Evolutionary conservation across 2,329 filamentous ascomycete species (phyloP), one percentile per base, ranked within the genome.

Genomic region (Exophiala spinifera): DNA sequence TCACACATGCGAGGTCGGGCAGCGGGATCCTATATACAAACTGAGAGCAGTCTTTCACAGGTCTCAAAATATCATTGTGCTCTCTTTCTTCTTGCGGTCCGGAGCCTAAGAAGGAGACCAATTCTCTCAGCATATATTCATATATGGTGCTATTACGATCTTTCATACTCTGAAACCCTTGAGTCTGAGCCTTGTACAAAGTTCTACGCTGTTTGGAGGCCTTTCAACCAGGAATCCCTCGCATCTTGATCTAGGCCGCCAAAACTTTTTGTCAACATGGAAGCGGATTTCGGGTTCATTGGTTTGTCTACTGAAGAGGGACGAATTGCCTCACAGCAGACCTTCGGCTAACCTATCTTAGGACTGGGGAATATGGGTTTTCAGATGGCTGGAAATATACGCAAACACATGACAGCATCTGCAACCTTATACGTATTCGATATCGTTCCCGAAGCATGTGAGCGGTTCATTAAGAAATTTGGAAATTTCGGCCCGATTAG

Each of bases 351-450:
- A 31, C 28, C 10, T 10, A 31, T 31, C 28, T 10, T 40, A 53
- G 44, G 51, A 8, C 14, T 52, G 2, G 49, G 49, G 19, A 44
- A 44, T 25, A 52, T 52, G 49, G 49, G 49, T 10, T 52, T 25
- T 31, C 19, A 37, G 13, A 52, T 52, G 49, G 49, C 49, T n/a
- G 39, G 42, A 15, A 52, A 52, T 23, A 31, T 46, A 17, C 49
- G 49, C 10, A 46, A 39, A 43, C 45, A 52, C n/a, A 46, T 52
- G 25, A 14, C 49, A 17, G 23, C 49, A 13, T 23, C 42, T 20
- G 21, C 49, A 14, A 52, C 25, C 15, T 23, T 52, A 21, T 19
- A 46, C 25, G 20, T 52, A n/a, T 52, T 46, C 19, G 49, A 52
- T 21, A 33, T 52, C 10, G 21, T 13, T 20, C 8, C 15, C 15